phyloP scores from a whole-genome alignment of 495 filamentous ascomycete genomes.

The Zalerion maritima region DNA sequence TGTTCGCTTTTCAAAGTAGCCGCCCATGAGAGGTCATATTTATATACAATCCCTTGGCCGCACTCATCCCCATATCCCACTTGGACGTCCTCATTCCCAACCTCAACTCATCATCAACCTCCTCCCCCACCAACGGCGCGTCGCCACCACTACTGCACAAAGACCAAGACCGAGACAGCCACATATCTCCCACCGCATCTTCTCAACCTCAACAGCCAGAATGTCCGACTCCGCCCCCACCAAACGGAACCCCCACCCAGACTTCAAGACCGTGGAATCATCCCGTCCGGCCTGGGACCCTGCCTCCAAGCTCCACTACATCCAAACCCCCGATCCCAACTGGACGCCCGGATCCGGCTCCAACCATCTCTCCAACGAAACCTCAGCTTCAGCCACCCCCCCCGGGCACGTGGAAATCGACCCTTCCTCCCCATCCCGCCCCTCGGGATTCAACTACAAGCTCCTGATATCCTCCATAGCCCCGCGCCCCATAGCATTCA shows the following conservation, averaged over 20 bases:
- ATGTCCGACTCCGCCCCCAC: no score
- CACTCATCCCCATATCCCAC: no score
- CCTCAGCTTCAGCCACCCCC: slow-evolving; percentile 36
- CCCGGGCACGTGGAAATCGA: slow-evolving; percentile 62
- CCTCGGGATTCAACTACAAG: slow-evolving; percentile 70
- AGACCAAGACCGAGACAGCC: no score
- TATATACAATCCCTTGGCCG: no score
- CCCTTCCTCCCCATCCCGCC: slow-evolving; percentile 58
- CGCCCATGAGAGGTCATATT: no score
- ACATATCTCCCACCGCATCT: no score
- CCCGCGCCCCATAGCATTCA: slow-evolving; percentile 57
- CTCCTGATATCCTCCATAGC: slow-evolving; percentile 77
- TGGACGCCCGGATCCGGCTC: slow-evolving; percentile 73
- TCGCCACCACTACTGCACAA: no score
- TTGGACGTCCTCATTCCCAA: no score
- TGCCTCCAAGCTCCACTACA: slow-evolving; percentile 39
- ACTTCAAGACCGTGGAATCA: slow-evolving; percentile 66
- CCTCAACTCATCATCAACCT: no score
- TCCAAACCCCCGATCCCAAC: slow-evolving; percentile 54
- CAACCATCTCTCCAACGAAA: slow-evolving; percentile 33
- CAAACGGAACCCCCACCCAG: slow-evolving; percentile 50
- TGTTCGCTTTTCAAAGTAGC: no score
- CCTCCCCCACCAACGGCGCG: no score
- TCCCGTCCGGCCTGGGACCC: slow-evolving; percentile 53
- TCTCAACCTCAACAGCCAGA: no score